A percentile compares a stretch with the other conserved stretches of the same genome.
These are phyloP conservation scores for Lasiosphaeriaceae sp. DNA, from an alignment of 495 filamentous ascomycete genomes.

Conservation along the genomic window DNA sequence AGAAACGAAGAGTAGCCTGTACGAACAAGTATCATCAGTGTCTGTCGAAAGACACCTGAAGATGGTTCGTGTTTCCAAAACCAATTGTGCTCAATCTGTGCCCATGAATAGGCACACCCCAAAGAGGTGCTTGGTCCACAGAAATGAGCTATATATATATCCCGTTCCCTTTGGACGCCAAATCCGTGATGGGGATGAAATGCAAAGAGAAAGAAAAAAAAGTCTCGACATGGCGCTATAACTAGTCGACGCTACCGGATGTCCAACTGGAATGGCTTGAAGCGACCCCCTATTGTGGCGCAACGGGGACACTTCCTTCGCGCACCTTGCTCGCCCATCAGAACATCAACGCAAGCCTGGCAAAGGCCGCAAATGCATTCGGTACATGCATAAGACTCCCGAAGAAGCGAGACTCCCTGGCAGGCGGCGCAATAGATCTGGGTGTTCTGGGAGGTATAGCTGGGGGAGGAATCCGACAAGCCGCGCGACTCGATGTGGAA, in stretches of 20 bases:
- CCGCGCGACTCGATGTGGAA: constrained; percentile 60
- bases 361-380: constrained; percentile 93
- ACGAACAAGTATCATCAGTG: neutral
- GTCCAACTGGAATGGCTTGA: constrained; percentile 65
- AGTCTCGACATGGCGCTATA: neutral
- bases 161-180: constrained; percentile 7
- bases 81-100: neutral
- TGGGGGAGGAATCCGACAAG: constrained; percentile 52
- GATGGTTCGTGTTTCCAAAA: neutral
- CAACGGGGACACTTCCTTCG: constrained; percentile 62
- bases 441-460: constrained; percentile 55
- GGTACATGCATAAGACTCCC: constrained; percentile 84
- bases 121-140: neutral
- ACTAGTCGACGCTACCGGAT: constrained; percentile 41
- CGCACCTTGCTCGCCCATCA: constrained; percentile 61
- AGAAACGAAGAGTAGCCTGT: constrained; percentile 10
- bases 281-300: constrained; percentile 61
- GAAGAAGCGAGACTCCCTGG: constrained; percentile 65
- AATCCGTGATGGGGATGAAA: neutral
- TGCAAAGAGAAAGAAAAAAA: neutral
- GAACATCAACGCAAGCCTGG: constrained; percentile 74
- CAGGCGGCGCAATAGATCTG: constrained; percentile 89
- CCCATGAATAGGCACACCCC: neutral
- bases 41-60: neutral
- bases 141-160: neutral